Conservation (phyloP, 768 basidiomycete genomes). For the Kwoniella shandongensis region DNA sequence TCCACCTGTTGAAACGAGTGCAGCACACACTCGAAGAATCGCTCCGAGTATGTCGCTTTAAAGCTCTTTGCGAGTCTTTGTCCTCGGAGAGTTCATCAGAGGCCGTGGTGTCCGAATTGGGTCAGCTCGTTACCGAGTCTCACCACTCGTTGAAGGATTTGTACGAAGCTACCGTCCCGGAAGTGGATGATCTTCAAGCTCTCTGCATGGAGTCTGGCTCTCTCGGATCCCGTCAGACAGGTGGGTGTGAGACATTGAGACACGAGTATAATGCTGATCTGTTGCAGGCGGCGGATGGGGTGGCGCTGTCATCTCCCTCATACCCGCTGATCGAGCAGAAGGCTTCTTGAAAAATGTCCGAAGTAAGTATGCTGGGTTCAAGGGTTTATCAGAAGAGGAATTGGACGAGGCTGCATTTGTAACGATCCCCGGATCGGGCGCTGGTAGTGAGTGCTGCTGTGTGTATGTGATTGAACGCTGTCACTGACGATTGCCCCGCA, state of each 20-base stretch:
- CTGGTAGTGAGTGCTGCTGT: conserved; percentile 13
- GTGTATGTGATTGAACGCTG: no score
- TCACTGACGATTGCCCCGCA: no score
- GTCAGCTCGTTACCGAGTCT: conserved; percentile 74
- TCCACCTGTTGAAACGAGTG: conserved; percentile 77
- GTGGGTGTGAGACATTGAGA: conserved; percentile 53
- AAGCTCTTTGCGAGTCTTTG: neutral
- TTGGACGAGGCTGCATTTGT: conserved; percentile 56
- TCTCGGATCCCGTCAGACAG: conserved; percentile 78
- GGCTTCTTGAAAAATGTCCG: conserved; percentile 66
- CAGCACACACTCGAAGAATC: conserved; percentile 80
- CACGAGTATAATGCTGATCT: neutral
- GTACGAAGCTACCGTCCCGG: conserved; percentile 77
- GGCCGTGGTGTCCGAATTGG: conserved; percentile 56
- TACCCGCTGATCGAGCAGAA: conserved; percentile 65
- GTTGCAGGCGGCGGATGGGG: conserved; percentile 81
- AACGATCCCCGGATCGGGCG: conserved; percentile 1
- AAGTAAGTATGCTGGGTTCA: conserved; percentile 66
- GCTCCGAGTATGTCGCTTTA: conserved; percentile 61
- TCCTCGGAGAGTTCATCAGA: neutral
- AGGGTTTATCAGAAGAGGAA: conserved; percentile 61
- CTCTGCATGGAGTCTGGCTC: conserved; percentile 72
- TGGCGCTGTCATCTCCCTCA: conserved; percentile 80
- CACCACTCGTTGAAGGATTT: conserved; percentile 68
- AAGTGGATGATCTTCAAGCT: conserved; percentile 68